These are phyloP conservation scores for Suillus americanus DNA, from an alignment of 768 basidiomycete species.

Conservation along the genomic window DNA sequence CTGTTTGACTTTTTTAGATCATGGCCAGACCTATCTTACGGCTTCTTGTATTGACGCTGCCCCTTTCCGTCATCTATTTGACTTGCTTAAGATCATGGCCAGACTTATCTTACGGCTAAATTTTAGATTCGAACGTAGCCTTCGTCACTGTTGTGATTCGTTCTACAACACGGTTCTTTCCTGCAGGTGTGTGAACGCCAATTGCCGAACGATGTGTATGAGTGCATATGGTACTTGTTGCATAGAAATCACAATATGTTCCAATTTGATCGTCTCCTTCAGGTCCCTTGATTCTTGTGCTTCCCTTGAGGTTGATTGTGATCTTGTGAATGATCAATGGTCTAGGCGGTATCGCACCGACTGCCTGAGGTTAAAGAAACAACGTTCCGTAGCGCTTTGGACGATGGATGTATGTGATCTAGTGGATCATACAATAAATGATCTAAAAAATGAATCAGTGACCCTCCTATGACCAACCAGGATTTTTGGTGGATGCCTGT, in stretches of 20 bases:
- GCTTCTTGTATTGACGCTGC: neutral
- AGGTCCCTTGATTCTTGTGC: slow-evolving; percentile 3
- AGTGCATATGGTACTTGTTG: neutral
- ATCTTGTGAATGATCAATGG: slow-evolving; percentile 3
- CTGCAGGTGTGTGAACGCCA: neutral
- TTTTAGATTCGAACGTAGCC: neutral
- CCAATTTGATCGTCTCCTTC: neutral
- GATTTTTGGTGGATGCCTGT: slow-evolving; percentile 22
- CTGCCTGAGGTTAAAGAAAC: neutral
- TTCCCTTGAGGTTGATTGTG: slow-evolving; percentile 5
- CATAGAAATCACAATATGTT: neutral
- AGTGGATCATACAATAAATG: neutral
- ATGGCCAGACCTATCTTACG: no score
- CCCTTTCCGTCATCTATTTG: neutral
- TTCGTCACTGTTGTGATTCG: neutral
- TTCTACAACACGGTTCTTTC: neutral
- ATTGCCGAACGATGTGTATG: neutral
- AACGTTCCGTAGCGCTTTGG: neutral
- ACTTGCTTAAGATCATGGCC: neutral
- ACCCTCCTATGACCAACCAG: slow-evolving; percentile 12
- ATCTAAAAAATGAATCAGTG: slow-evolving; percentile 3
- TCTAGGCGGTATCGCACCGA: neutral
- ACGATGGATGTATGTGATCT: no score
- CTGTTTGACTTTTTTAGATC: no score
- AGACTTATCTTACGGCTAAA: neutral